phyloP scores from a whole-genome alignment of 2,329 filamentous ascomycete species.

The Akanthomyces muscarius region DNA sequence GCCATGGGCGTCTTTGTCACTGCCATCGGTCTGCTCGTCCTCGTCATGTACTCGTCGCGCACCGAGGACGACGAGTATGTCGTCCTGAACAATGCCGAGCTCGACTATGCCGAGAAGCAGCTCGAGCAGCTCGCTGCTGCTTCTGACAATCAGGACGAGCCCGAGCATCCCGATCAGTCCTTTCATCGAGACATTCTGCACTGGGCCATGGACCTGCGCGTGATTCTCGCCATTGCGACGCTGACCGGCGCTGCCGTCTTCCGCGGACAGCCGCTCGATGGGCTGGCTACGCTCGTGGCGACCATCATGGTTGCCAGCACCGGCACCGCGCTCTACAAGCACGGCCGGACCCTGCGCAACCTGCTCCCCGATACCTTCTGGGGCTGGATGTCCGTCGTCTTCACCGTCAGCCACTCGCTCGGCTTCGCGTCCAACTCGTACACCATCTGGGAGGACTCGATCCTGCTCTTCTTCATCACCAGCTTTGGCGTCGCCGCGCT shows the following conservation, averaged over 20 bases:
- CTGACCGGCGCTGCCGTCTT: conserved; percentile 30
- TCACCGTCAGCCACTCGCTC: conserved; percentile 81
- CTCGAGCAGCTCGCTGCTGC: conserved; percentile 41
- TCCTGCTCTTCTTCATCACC: conserved; percentile 83
- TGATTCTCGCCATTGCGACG: conserved; percentile 30
- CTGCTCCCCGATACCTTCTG: conserved; percentile 72
- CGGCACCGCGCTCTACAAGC: conserved; percentile 38
- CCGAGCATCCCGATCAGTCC: conserved; percentile 38
- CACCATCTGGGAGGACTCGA: conserved; percentile 98
- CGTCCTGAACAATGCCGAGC: conserved; percentile 51
- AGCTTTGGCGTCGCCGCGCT: conserved; percentile 79
- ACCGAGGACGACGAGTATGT: conserved; percentile 53
- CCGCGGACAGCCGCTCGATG: conserved; percentile 30
- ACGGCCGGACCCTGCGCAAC: conserved; percentile 43
- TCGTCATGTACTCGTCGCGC: conserved; percentile 68
- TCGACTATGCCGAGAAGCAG: conserved; percentile 56
- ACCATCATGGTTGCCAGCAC: conserved; percentile 39
- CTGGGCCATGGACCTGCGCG: conserved; percentile 33
- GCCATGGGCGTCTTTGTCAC: conserved; percentile 70
- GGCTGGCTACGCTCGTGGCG: conserved; percentile 37
- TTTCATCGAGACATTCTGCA: conserved; percentile 33
- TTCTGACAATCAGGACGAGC: conserved; percentile 35
- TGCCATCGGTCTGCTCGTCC: conserved; percentile 59
- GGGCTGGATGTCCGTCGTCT: conserved; percentile 80
- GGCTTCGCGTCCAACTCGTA: conserved; percentile 98